These are phyloP conservation scores for Malania oleifera DNA, from an alignment of 164 flowering plant genomes.

Conservation along the genomic window DNA sequence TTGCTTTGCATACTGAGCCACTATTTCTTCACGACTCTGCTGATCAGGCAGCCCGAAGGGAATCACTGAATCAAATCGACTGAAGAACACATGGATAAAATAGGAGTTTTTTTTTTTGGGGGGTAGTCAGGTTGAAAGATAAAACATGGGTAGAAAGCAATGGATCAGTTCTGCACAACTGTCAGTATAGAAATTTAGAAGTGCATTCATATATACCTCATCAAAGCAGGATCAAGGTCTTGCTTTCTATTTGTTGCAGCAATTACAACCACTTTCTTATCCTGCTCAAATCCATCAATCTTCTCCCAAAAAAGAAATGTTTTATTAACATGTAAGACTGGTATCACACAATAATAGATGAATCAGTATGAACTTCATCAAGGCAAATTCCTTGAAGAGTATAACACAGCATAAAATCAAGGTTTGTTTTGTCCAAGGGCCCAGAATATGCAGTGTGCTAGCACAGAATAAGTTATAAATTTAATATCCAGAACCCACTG, in stretches of 20 bases:
- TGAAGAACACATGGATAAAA: conserved; percentile 22
- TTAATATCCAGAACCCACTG: no score
- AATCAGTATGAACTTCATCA: no score
- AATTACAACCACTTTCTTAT: conserved; percentile 84
- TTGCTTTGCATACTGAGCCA: conserved; percentile 90
- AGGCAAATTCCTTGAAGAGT: no score
- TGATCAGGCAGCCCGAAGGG: conserved; percentile 82
- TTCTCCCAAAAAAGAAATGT: conserved; percentile 19
- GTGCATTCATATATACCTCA: conserved; percentile 42
- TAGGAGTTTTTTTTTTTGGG: neutral
- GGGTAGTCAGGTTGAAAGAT: conserved; percentile 1
- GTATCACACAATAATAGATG: no score
- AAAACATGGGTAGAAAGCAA: no score
- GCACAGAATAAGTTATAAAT: no score
- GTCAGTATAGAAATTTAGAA: neutral
- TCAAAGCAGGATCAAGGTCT: conserved; percentile 96
- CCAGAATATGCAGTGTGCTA: no score
- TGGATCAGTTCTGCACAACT: neutral
- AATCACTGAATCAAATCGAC: conserved; percentile 88
- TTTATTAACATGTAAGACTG: neutral
- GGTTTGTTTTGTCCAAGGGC: no score
- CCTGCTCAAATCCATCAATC: conserved; percentile 99
- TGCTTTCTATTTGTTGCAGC: conserved; percentile 98
- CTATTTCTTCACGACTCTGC: conserved; percentile 63
- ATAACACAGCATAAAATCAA: no score